Base-by-base conservation (phyloP, 1,139 yeast species). In the Trichomonascaceae sp. region DNA sequence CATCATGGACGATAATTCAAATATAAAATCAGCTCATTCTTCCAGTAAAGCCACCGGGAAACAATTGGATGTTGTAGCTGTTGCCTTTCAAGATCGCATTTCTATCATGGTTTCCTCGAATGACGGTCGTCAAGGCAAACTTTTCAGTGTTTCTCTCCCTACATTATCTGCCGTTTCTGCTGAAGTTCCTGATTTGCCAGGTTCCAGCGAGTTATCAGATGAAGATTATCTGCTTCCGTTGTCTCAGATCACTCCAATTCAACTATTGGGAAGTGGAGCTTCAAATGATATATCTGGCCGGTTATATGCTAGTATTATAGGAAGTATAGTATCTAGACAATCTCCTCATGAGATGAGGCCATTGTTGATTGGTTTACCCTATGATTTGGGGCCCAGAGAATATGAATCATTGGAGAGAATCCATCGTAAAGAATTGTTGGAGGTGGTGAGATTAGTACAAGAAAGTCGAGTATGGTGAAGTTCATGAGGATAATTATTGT, bases 331-430 rank as follows among this genome's bases (percentile, higher is more conserved):
- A 3, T 61, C 68, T 2, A 59, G 69, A 30, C 74, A 71, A 49
- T 58, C 64, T 3, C 74, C 74, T 0, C 68, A 69, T 20, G 76
- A 72, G 53, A 51, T 60, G 20, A 56, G 76, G 12, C 57, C 60
- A 6, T 66, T 72, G 15, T 63, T 72, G n/a, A 63, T 72, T n/a
- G 74, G 74, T 2, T 58, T 71, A 12, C 72, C 69, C 2, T 59
- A 62, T 2, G 61, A 63, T 24, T 46, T 67, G 41, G 74, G 73
- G 2, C 71, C 73, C 2, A 53, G 59, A 9, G 54, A 57, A 4
- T 59, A 58, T 18, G 57, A 60, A 15, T 65, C 55, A 2, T 57
- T 70, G 39, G 58, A 60, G 1, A 47, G 52, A 10, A 58, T 52
- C 3, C 69, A 70, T 48, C 59, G 74, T 3, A 61, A 62, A 44